A percentile compares a stretch with the other conserved stretches of the same genome.
Evolutionary conservation across 163 green algal species (phyloP).

Genomic region (Chlamydomonas reinhardtii): DNA sequence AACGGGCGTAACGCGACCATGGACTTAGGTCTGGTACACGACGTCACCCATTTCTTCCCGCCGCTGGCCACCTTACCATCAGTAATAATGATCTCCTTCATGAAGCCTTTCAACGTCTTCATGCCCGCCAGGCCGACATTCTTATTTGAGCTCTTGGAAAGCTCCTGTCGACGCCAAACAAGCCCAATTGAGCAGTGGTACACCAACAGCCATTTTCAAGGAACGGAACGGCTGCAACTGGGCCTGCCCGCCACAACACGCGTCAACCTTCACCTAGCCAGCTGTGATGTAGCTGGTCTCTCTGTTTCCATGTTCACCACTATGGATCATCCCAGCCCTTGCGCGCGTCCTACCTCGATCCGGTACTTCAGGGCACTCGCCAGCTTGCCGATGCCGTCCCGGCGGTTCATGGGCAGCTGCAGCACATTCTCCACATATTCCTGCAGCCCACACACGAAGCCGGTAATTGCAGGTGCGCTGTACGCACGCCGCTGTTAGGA

Average conservation of each 20-base stretch:
- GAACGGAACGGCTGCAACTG: no score
- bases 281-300: no score
- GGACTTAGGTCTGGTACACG: no score
- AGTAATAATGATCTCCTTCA: conserved; percentile 70
- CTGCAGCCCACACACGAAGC: conserved; percentile 32
- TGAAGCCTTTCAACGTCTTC: conserved; percentile 63
- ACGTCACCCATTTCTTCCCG: no score
- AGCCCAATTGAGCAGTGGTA: no score
- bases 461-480: background rate
- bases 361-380: conserved; percentile 65
- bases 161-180: conserved; percentile 47
- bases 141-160: conserved; percentile 42
- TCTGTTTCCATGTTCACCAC: no score
- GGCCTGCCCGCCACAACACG: no score
- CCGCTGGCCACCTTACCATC: conserved; percentile 56
- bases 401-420: conserved; percentile 52
- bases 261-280: no score
- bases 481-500: no score
- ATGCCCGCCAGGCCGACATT: conserved; percentile 61
- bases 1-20: no score
- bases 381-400: conserved; percentile 66
- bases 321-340: no score
- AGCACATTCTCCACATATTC: conserved; percentile 73
- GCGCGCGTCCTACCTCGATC: conserved; percentile 53
- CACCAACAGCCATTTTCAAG: no score